These are phyloP conservation scores for Penicillium capsulatum DNA, from an alignment of 2,329 filamentous ascomycete species.

Conservation along the genomic window DNA sequence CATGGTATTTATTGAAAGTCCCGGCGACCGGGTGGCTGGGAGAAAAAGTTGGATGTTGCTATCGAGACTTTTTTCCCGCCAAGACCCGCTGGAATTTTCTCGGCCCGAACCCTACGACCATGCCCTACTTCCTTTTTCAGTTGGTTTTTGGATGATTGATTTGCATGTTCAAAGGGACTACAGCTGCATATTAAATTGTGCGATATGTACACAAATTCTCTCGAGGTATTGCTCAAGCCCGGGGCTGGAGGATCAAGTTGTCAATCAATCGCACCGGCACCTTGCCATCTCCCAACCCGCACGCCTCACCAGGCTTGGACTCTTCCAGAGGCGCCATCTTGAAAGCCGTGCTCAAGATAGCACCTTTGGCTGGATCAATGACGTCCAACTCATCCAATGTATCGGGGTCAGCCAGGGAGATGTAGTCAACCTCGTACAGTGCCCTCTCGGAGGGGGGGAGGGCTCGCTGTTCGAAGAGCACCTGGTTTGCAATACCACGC, in stretches of 20 bases:
- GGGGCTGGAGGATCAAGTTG: conserved; percentile 68
- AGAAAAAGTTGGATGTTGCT: conserved; percentile 12
- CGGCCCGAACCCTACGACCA: conserved; percentile 30
- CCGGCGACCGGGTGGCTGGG: conserved; percentile 4
- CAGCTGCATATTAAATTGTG: not conserved
- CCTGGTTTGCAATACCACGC: conserved; percentile 53
- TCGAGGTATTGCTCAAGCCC: conserved; percentile 2
- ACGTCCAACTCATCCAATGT: conserved; percentile 72
- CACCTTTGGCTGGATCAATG: conserved; percentile 67
- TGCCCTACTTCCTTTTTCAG: conserved; percentile 31
- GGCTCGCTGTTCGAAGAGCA: conserved; percentile 58
- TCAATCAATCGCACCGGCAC: conserved; percentile 86
- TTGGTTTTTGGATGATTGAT: too few relatives aligned
- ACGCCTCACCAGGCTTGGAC: conserved; percentile 64
- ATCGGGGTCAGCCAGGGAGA: conserved; percentile 82
- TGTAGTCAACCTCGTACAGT: conserved; percentile 80
- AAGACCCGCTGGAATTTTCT: conserved; percentile 31
- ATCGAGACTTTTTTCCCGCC: conserved; percentile 25
- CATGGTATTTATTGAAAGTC: conserved; percentile 51
- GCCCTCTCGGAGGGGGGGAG: conserved; percentile 60
- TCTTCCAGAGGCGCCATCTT: conserved; percentile 81
- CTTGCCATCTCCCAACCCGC: conserved; percentile 65
- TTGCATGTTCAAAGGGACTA: too few relatives aligned
- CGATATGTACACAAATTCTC: not conserved
- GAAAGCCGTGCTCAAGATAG: conserved; percentile 82